Conservation (phyloP, 164 flowering plant species). For the Chloranthus sessilifolius region DNA sequence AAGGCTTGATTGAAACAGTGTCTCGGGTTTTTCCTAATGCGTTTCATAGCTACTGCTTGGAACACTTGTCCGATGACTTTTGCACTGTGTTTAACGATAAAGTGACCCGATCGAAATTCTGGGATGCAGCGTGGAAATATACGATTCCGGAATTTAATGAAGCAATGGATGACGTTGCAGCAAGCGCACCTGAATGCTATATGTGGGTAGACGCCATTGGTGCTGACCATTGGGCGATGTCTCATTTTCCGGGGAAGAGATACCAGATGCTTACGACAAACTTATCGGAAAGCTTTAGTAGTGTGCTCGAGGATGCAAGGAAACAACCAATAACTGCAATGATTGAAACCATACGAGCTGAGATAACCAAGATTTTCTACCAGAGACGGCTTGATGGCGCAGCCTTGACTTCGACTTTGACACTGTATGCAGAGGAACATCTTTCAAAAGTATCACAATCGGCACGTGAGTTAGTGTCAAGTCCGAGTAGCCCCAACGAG, state of each 20-base stretch:
- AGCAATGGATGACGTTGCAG: not conserved
- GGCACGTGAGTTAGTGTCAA: not conserved
- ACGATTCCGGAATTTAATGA: not conserved
- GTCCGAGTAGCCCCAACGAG: not conserved
- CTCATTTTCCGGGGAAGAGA: not conserved
- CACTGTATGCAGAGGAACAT: not conserved
- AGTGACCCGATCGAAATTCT: not conserved
- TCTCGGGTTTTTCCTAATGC: not conserved
- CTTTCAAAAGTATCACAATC: not conserved
- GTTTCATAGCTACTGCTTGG: not conserved
- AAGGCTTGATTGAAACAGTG: not conserved
- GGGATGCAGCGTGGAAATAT: constrained; percentile 2
- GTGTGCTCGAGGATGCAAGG: not conserved
- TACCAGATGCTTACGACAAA: not conserved
- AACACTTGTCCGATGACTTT: not conserved
- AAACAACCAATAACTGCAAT: not conserved
- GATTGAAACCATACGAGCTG: not conserved
- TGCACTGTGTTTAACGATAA: not conserved
- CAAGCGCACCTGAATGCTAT: not conserved
- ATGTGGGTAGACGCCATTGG: not conserved
- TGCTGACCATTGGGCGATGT: not conserved
- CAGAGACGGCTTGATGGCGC: not conserved
- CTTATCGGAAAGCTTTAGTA: not conserved
- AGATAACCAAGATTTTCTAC: not conserved
- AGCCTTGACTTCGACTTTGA: not conserved